A percentile compares a stretch with the other conserved stretches of the same genome.
Evolutionary conservation across 306 rosid species (phyloP).

Genomic region (Purshia tridentata): DNA sequence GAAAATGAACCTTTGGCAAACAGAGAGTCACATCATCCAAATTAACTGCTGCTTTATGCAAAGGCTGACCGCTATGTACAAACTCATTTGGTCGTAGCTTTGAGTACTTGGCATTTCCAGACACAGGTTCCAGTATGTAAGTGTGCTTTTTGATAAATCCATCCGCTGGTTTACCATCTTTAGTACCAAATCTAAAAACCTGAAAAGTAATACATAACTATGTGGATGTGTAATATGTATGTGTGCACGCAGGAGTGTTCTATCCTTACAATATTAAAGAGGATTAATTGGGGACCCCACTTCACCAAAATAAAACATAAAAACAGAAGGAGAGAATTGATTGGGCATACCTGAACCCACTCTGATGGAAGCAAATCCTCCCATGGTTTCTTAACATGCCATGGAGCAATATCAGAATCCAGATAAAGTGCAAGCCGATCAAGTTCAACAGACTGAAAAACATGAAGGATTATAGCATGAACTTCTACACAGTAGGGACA

Average conservation of each 20-base stretch:
- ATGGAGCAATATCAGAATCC: constrained; percentile 79
- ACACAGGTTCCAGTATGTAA: constrained; percentile 83
- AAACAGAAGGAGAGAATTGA: background rate
- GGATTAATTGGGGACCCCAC: background rate
- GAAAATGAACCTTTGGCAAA: constrained; percentile 70
- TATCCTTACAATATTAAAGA: background rate
- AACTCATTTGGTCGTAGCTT: constrained; percentile 62
- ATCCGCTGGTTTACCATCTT: constrained; percentile 78
- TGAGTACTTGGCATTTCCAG: constrained; percentile 80
- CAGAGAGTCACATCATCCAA: constrained; percentile 94
- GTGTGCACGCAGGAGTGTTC: background rate
- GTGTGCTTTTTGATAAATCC: constrained; percentile 47
- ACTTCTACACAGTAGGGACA: constrained; percentile 15
- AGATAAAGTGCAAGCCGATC: constrained; percentile 84
- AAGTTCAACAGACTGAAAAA: constrained; percentile 81
- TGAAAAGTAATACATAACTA: constrained; percentile 16
- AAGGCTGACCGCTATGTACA: constrained; percentile 68
- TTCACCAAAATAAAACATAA: no score
- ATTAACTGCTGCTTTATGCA: constrained; percentile 83
- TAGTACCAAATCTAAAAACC: constrained; percentile 87
- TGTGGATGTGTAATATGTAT: background rate
- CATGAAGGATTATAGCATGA: constrained; percentile 29
- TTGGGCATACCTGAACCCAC: constrained; percentile 76
- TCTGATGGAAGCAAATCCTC: constrained; percentile 87
- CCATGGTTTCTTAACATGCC: constrained; percentile 81